Conservation (phyloP, 106 monocot species). For the Dioscorea zingiberensis region DNA sequence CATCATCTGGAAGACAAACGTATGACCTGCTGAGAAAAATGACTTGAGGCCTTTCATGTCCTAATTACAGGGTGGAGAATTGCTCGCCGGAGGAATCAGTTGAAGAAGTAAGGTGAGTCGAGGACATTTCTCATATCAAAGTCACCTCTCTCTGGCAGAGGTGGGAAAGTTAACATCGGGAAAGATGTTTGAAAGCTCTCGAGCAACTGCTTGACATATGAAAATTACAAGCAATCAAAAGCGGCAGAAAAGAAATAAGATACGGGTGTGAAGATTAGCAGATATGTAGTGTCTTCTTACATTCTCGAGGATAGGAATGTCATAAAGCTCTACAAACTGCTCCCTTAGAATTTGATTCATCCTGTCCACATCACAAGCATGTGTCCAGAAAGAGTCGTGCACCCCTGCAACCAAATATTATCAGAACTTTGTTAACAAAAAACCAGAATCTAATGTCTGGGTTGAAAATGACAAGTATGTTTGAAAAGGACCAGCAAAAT, state of each 20-base stretch:
- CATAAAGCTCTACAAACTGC: slow-evolving; percentile 84
- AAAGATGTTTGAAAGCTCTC: slow-evolving; percentile 65
- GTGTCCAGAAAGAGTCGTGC: slow-evolving; percentile 93
- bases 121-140: slow-evolving; percentile 68
- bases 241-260: neutral
- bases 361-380: slow-evolving; percentile 82
- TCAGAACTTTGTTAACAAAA: neutral
- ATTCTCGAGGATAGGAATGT: slow-evolving; percentile 73
- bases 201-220: slow-evolving; percentile 43
- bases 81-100: slow-evolving; percentile 23
- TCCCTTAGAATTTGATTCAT: slow-evolving; percentile 80
- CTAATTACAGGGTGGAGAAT: too few species aligned
- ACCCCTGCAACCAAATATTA: slow-evolving; percentile 51
- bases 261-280: neutral
- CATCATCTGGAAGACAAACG: too few species aligned
- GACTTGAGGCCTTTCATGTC: too few species aligned
- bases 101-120: slow-evolving; percentile 80
- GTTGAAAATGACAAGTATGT: neutral
- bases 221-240: neutral
- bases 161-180: slow-evolving; percentile 61
- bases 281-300: slow-evolving; percentile 18
- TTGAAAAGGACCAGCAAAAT: slow-evolving; percentile 61
- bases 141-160: slow-evolving; percentile 60
- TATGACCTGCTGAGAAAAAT: too few species aligned
- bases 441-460: too few species aligned